Percentiles rank a stretch among this genome's conserved stretches.
phyloP scores from a whole-genome alignment of 1,284 basidiomycete genomes.

The Ganoderma lucidum region DNA sequence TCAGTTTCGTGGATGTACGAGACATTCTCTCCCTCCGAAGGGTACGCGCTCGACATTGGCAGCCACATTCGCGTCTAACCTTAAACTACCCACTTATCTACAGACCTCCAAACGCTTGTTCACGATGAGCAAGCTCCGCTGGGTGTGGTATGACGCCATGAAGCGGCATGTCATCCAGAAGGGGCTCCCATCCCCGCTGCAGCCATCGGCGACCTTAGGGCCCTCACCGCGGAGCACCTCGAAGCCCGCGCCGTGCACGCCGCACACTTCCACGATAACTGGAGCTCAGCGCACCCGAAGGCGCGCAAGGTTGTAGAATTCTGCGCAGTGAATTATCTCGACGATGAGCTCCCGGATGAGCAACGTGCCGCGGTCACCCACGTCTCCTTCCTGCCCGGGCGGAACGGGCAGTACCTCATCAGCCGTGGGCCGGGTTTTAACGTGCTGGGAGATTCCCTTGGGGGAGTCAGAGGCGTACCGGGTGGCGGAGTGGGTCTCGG shows the following conservation, averaged over 20 bases:
- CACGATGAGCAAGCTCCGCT: constrained; percentile 44
- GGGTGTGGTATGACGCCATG: constrained; percentile 49
- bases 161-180: constrained; percentile 44
- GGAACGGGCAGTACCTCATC: constrained; percentile 44
- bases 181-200: constrained; percentile 45
- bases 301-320: constrained; percentile 40
- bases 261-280: constrained; percentile 46
- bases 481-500: constrained; percentile 41
- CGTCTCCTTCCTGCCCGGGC: constrained; percentile 44
- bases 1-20: constrained; percentile 43
- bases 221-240: constrained; percentile 44
- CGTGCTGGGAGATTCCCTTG: constrained; percentile 49
- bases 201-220: constrained; percentile 38
- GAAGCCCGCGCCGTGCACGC: constrained; percentile 48
- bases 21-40: constrained; percentile 46
- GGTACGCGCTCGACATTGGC: constrained; percentile 35
- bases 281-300: constrained; percentile 42
- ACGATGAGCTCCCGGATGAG: constrained; percentile 26
- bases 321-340: constrained; percentile 28
- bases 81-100: background rate
- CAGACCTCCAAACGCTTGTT: constrained; percentile 45
- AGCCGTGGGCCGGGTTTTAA: constrained; percentile 38
- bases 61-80: constrained; percentile 12
- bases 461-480: constrained; percentile 43
- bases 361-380: constrained; percentile 37